Evolutionary conservation across 2,329 filamentous ascomycete species (phyloP).

Genomic region (Pseudogymnoascus sp.): DNA sequence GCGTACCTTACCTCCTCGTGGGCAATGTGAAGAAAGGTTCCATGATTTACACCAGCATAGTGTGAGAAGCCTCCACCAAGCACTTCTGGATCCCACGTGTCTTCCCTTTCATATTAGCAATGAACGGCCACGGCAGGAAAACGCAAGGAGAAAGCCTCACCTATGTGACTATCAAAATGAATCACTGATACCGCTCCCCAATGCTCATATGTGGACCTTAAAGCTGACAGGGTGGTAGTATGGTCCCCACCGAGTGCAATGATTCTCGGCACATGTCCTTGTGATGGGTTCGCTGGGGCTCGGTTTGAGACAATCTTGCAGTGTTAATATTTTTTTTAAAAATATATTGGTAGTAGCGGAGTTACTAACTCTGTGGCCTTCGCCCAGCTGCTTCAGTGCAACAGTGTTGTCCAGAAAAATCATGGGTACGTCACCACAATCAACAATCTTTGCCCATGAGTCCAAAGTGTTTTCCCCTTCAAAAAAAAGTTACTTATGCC

Average conservation of each 20-base stretch:
- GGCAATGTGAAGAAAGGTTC: constrained; percentile 29
- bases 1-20: constrained; percentile 26
- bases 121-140: too few species aligned
- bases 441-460: constrained; percentile 41
- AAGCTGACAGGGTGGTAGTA: constrained; percentile 13
- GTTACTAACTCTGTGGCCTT: constrained; percentile 10
- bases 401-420: constrained; percentile 37
- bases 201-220: constrained; percentile 9
- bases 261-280: constrained; percentile 8
- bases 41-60: constrained; percentile 27
- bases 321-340: constrained; percentile 44
- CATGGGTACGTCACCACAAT: constrained; percentile 43
- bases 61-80: constrained; percentile 34
- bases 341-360: neutral
- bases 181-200: constrained; percentile 15
- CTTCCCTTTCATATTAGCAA: constrained; percentile 25
- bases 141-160: neutral
- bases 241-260: constrained; percentile 18
- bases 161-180: constrained; percentile 15
- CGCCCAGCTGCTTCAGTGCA: constrained; percentile 14
- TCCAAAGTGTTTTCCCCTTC: constrained; percentile 31
- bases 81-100: constrained; percentile 45
- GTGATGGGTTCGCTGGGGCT: neutral
- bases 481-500: constrained; percentile 20
- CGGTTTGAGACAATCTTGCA: constrained; percentile 38